These are phyloP conservation scores for Monosporascus sp. DNA, from an alignment of 2,329 filamentous ascomycete genomes.

Conservation along the genomic window DNA sequence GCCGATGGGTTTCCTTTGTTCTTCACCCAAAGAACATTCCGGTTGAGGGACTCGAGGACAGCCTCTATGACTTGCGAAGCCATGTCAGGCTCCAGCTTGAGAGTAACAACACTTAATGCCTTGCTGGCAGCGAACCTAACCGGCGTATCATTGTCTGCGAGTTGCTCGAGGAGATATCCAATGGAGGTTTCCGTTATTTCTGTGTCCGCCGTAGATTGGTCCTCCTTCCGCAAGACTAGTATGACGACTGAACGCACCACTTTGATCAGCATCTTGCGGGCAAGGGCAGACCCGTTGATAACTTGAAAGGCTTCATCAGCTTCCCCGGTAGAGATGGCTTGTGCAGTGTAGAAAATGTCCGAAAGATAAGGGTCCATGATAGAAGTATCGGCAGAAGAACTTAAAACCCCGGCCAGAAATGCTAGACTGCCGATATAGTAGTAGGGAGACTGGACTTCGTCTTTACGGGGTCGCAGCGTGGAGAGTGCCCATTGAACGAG, in stretches of 20 bases:
- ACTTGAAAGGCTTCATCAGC: constrained; percentile 39
- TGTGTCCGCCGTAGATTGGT: constrained; percentile 35
- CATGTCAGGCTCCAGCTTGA: constrained; percentile 75
- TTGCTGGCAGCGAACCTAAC: constrained; percentile 90
- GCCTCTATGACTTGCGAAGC: constrained; percentile 82
- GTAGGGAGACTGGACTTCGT: constrained; percentile 53
- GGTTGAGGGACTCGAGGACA: constrained; percentile 64
- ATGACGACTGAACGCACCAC: constrained; percentile 70
- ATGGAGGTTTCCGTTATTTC: constrained; percentile 74
- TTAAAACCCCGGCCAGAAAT: constrained; percentile 70
- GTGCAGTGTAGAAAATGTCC: constrained; percentile 59
- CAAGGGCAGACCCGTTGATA: constrained; percentile 68
- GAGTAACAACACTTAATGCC: constrained; percentile 77
- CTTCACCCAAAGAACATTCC: constrained; percentile 50
- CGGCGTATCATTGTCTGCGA: constrained; percentile 85
- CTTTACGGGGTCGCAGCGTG: constrained; percentile 44
- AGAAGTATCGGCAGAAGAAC: constrained; percentile 63
- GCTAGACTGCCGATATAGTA: constrained; percentile 73
- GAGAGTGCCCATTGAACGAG: constrained; percentile 67
- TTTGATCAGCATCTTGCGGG: constrained; percentile 79
- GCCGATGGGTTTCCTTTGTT: constrained; percentile 27
- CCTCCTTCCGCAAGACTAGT: constrained; percentile 53
- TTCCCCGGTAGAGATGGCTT: constrained; percentile 49
- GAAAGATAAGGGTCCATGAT: constrained; percentile 65
- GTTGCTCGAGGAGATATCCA: constrained; percentile 68